Conservation (phyloP, 441 rosid genomes). For the Croton laevigatus region DNA sequence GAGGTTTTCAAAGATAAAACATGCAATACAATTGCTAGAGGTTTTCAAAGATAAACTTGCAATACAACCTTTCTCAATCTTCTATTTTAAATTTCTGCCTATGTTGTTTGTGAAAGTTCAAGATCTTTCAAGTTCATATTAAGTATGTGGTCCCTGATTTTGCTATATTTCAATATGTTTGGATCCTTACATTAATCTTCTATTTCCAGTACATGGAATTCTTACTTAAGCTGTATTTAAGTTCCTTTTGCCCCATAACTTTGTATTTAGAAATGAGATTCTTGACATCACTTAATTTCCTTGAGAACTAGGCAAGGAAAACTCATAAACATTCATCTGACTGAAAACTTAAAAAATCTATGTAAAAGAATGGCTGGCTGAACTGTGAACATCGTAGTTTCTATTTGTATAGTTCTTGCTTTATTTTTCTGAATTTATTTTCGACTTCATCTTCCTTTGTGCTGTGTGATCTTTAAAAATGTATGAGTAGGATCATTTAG, state of each 20-base stretch:
- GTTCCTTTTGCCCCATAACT: too few relatives aligned
- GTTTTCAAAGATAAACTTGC: too few relatives aligned
- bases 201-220: background rate
- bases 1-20: background rate
- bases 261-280: too few relatives aligned
- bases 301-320: too few relatives aligned
- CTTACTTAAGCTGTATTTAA: too few relatives aligned
- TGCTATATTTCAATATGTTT: too few relatives aligned
- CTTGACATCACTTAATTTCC: too few relatives aligned
- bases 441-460: constrained; percentile 1
- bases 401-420: constrained; percentile 3
- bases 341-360: too few relatives aligned
- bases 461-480: constrained; percentile 9
- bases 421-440: constrained; percentile 15
- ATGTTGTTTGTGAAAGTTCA: constrained; percentile 4
- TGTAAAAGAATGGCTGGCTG: too few relatives aligned
- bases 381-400: too few relatives aligned
- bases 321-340: too few relatives aligned
- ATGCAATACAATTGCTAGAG: background rate
- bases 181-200: background rate
- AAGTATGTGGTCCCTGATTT: background rate
- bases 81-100: background rate
- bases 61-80: background rate
- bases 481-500: constrained; percentile 16
- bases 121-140: background rate